Evolutionary conservation across 768 basidiomycete species (phyloP), one percentile per base, ranked within the genome.

Genomic region (Podaxis sp.): DNA sequence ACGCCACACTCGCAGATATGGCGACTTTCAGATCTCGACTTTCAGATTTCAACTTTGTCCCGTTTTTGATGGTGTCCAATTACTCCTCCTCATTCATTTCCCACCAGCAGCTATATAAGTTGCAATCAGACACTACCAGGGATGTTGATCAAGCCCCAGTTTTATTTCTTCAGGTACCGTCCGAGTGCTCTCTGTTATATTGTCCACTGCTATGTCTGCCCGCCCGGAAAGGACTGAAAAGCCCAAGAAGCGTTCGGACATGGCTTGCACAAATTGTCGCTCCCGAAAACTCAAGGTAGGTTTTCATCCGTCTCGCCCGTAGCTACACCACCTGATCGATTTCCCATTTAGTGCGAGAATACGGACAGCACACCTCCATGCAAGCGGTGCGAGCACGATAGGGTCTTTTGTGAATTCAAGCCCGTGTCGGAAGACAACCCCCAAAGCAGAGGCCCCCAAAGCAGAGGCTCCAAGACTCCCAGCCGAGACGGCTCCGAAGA

Each of bases 181-280:
- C 27, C 54, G 15, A 15, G 24, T 47, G 6, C 40, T 27, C 50
- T 43, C 5, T n/a, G 22, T 52, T 40, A 52, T 13, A 57, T 17
- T 37, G 22, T 22, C 17, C 58, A 25, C 55, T 56, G 37, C 41
- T 47, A 54, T 56, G 54, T 60, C 64, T 12, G 41, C 47, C 43
- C 50, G 58, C 15, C 22, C 63, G 8, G 65, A 61, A 55, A 57
- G 59, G 60, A 55, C 55, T 29, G 62, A 17, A 53, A 25, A 65
- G 50, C 53, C 65, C 63, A 63, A 67, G 68, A 51, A 75, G 65
- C 74, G 85, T 58, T 79, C 79, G 1, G 73, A 77, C 8, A 80
- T 85, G 65, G 86, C 86, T 2, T 88, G 86, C 70, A 75, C 71
- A 0, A 73, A 74, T 59, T 88, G 86, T 68, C 80, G 86, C 6